phyloP scores from a whole-genome alignment of 2,329 filamentous ascomycete species.

The Botrytis aclada region DNA sequence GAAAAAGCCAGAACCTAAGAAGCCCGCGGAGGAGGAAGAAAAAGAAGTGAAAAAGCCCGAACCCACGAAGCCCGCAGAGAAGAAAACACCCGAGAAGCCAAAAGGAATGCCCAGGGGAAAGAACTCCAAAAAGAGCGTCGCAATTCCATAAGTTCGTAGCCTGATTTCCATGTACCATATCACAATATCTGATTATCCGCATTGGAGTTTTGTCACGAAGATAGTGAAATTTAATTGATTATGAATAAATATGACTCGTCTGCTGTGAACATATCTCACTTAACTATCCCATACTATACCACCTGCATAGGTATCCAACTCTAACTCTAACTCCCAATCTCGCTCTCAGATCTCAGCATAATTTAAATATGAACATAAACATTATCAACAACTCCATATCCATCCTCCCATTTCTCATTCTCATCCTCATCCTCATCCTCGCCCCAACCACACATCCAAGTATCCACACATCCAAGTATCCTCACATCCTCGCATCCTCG shows the following conservation, averaged over 20 bases:
- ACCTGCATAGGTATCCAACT: background rate
- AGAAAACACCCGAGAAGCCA: background rate
- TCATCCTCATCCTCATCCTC: too few relatives aligned
- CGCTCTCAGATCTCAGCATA: background rate
- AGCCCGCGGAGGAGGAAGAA: background rate
- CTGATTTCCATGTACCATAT: background rate
- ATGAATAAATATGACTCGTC: background rate
- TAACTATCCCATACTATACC: background rate
- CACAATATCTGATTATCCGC: background rate
- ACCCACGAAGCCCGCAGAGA: background rate
- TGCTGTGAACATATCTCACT: background rate
- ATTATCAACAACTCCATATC: background rate
- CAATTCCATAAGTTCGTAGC: background rate
- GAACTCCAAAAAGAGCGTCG: slow-evolving; percentile 11
- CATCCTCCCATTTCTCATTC: background rate
- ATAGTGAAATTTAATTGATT: background rate
- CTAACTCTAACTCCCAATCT: background rate
- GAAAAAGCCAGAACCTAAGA: slow-evolving; percentile 7
- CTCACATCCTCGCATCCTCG: too few relatives aligned
- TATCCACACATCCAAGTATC: background rate
- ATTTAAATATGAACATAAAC: too few relatives aligned
- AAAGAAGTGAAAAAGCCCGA: background rate
- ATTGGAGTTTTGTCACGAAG: background rate
- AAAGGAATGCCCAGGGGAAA: background rate
- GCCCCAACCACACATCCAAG: background rate